Conservation (phyloP, 805 yeast species). For the Candida hispaniensis region DNA sequence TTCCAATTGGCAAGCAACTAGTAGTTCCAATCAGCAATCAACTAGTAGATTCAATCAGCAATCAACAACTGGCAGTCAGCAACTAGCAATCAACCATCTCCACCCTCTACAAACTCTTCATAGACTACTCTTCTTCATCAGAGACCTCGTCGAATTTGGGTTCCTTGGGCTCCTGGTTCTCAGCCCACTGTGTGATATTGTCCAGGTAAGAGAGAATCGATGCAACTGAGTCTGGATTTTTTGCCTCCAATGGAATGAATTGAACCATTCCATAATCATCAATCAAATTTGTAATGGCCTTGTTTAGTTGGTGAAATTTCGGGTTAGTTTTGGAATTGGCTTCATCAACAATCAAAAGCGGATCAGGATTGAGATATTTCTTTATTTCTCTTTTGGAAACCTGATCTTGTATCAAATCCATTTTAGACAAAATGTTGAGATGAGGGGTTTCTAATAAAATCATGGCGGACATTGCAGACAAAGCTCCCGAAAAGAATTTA, state of each 20-base stretch:
- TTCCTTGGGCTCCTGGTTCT: conserved; percentile 91
- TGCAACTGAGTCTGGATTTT: conserved; percentile 61
- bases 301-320: conserved; percentile 60
- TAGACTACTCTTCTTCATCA: conserved; percentile 37
- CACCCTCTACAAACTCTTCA: background rate
- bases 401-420: conserved; percentile 76
- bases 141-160: conserved; percentile 58
- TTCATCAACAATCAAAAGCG: conserved; percentile 52
- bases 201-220: conserved; percentile 86
- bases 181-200: conserved; percentile 97
- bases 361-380: conserved; percentile 84
- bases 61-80: no score
- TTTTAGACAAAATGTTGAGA: conserved; percentile 75
- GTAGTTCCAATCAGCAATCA: no score
- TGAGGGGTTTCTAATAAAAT: conserved; percentile 90
- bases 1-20: no score
- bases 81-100: background rate
- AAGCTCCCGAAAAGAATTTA: conserved; percentile 89
- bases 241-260: conserved; percentile 79
- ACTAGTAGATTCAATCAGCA: no score
- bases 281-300: conserved; percentile 75
- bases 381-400: conserved; percentile 67
- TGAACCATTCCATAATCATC: conserved; percentile 99
- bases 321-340: conserved; percentile 44
- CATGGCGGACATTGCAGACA: conserved; percentile 98